Evolutionary conservation across 768 basidiomycete species (phyloP), one percentile per base, ranked within the genome.

Genomic region (Crepidotus variabilis): DNA sequence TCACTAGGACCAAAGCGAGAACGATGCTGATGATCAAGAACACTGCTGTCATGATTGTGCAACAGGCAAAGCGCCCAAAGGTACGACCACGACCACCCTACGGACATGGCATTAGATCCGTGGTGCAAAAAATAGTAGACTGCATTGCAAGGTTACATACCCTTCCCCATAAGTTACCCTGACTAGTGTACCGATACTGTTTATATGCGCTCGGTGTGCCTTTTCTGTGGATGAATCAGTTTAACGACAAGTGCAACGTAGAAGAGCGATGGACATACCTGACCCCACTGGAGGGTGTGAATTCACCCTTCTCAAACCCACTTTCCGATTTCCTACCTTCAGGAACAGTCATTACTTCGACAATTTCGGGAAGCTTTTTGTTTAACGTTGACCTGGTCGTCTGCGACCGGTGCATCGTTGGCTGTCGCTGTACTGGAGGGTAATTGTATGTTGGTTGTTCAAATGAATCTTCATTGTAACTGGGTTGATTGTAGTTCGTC

Each of bases 11-110:
- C 47, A 94, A 75, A 0, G 86, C 71, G 24, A 92, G 75, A 11
- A 87, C 58, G 52, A 92, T 83, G 71, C 83, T 80, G 53, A 88
- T 66, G 50, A 91, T 61, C 28, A 93, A 64, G 67, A 93, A 83
- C 35, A 90, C 54, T 10, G 73, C 63, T 14, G 83, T 82, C 78
- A 92, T 77, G 20, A 92, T 50, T 11, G 86, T 85, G 70, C 91
- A 94, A 63, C 85, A 90, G 68, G 81, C 87, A 69, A 92, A 87
- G 60, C 91, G 71, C 52, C 86, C 84, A 36, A 83, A 67, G 66
- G 85, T 87, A 18, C 83, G 68, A 24, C 73, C 78, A 56, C 86
- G 73, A 53, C 84, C 74, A 14, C 89, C 88, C 86, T 88, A 36
- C n/a, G 35, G 20, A 53, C 6, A 43, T 55, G n/a, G 50, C 46